Conservation (phyloP, 202 grass and related monocot genomes). For the Saccharum hybrid region DNA sequence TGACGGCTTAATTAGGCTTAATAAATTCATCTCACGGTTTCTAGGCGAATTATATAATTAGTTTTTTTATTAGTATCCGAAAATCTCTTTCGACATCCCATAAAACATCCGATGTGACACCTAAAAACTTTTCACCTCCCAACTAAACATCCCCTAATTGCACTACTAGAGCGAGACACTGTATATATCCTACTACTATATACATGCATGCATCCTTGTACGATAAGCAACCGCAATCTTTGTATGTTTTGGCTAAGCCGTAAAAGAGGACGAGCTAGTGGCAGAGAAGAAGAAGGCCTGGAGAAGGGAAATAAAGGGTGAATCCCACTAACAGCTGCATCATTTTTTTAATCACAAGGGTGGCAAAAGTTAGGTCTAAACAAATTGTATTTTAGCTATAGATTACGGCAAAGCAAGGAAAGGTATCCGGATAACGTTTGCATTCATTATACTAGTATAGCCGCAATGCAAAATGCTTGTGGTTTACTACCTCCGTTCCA, state of each 20-base stretch:
- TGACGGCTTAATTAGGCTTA: too few relatives aligned
- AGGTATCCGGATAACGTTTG: constrained; percentile 22
- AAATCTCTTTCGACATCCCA: too few relatives aligned
- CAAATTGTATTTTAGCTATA: not conserved
- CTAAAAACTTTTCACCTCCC: too few relatives aligned
- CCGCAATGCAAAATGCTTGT: constrained; percentile 7
- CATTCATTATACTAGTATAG: not conserved
- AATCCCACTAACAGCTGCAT: not conserved
- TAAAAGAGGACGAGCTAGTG: not conserved
- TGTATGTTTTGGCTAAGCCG: not conserved
- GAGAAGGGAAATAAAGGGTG: not conserved
- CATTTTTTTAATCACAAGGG: not conserved
- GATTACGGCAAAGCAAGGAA: constrained; percentile 11
- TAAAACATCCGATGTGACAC: too few relatives aligned
- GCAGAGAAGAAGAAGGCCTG: not conserved
- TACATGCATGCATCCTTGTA: constrained; percentile 16
- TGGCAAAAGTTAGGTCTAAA: constrained; percentile 12
- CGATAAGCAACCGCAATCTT: not conserved
- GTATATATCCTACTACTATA: not conserved
- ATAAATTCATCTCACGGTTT: too few relatives aligned
- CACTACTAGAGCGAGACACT: not conserved
- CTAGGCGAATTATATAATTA: too few relatives aligned
- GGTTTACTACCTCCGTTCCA: too few relatives aligned
- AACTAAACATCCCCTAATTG: too few relatives aligned
- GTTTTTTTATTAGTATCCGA: too few relatives aligned